phyloP scores from a whole-genome alignment of 176 grass and related monocot genomes.

The Guadua angustifolia region DNA sequence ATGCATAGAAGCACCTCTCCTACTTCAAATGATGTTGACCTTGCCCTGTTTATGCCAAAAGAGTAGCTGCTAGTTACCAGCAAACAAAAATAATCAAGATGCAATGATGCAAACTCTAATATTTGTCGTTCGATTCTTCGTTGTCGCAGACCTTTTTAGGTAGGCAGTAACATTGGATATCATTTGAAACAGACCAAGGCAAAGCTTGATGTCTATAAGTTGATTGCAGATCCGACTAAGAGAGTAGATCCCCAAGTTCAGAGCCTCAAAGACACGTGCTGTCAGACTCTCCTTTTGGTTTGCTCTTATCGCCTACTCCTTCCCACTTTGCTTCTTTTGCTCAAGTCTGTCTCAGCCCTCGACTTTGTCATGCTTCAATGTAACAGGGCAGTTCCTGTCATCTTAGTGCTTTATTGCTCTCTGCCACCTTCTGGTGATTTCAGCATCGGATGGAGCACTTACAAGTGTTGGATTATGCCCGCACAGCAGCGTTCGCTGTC shows the following conservation, averaged over 20 bases:
- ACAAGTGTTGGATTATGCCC: conserved; percentile 38
- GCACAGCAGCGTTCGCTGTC: conserved; percentile 34
- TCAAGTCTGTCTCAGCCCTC: background rate
- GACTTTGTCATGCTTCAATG: conserved; percentile 6
- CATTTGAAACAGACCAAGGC: background rate
- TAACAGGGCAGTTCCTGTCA: conserved; percentile 31
- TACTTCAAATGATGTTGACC: background rate
- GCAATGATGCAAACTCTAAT: background rate
- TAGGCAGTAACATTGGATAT: background rate
- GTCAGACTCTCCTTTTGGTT: conserved; percentile 22
- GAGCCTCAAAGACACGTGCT: conserved; percentile 10
- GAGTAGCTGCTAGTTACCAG: background rate
- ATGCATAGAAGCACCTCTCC: too few species aligned
- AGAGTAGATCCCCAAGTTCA: background rate
- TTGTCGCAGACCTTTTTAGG: conserved; percentile 8
- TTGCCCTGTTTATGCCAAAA: conserved; percentile 2
- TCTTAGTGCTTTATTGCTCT: background rate
- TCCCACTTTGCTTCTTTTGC: background rate
- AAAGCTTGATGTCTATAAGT: background rate
- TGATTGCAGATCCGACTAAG: background rate
- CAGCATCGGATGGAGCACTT: conserved; percentile 22
- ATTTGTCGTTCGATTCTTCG: background rate
- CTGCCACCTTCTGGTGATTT: conserved; percentile 3
- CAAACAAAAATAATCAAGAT: background rate
- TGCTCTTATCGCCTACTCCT: background rate